Evolutionary conservation across 1,284 basidiomycete species (phyloP), one percentile per base, ranked within the genome.

Genomic region (Trichosporon sp.): DNA sequence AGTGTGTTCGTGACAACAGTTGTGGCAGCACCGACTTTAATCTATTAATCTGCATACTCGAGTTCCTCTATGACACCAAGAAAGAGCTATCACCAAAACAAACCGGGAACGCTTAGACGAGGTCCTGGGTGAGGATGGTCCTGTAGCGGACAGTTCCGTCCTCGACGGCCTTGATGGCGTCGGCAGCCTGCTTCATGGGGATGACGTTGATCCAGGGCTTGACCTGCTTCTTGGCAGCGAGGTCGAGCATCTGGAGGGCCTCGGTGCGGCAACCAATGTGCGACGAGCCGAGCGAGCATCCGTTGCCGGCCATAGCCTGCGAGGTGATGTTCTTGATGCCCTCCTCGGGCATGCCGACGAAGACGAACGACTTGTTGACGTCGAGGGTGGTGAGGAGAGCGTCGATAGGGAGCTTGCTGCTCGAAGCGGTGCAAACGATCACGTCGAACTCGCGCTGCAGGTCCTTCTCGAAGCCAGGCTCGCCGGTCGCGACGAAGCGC

Each of bases 241-340:
- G 84, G 73, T 88, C 78, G 48, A 90, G 83, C 90, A 90, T 91
- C 70, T 86, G 85, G 19, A 88, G 76, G 19, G 86, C 88, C 78
- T 91, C 90, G 73, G 86, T 86, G 84, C 89, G 90, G 81, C 85
- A 88, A 43, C 90, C 90, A 67, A 91, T 88, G 81, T 88, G 86
- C 59, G 83, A 85, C 21, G 85, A 86, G 32, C 86, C 86, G 65
- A 88, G 76, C 14, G 78, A 71, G 51, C 78, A 77, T 8, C 84
- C 86, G 75, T 85, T 85, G 14, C 78, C 80, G 35, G 83, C 81
- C 67, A 84, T 76, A 68, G 81, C 79, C 66, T 85, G 82, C 43
- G 81, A 76, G 65, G 83, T 77, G 64, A 80, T 68, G 75, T 77
- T 80, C 66, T 65, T 64, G 14, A 81, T 68, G 19, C 76, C 85